Percentiles rank a stretch among this genome's conserved stretches.
phyloP scores from a whole-genome alignment of 1,284 basidiomycete species.

The Coniophora puteana region DNA sequence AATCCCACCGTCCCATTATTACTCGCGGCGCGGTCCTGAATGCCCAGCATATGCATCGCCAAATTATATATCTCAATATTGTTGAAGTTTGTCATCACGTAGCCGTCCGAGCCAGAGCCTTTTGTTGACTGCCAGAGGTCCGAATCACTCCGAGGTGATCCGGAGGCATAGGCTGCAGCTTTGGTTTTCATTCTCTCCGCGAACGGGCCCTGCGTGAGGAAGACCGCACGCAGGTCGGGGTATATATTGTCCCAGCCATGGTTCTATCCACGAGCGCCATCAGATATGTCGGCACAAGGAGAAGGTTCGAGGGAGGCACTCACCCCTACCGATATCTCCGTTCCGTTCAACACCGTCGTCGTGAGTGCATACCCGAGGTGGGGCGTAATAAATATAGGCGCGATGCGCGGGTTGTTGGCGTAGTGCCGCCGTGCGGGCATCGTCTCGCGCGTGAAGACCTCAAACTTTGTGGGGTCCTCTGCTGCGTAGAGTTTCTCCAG shows the following conservation, averaged over 20 bases:
- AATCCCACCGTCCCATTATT: conserved; percentile 79
- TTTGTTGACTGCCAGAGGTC: conserved; percentile 70
- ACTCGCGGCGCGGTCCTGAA: conserved; percentile 52
- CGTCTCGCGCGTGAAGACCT: conserved; percentile 76
- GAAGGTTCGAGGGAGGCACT: conserved; percentile 24
- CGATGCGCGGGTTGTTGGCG: conserved; percentile 66
- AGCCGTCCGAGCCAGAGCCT: conserved; percentile 57
- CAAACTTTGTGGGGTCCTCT: conserved; percentile 71
- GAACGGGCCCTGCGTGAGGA: conserved; percentile 88
- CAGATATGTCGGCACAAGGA: too few species aligned
- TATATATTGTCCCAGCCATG: conserved; percentile 83
- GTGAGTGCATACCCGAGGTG: conserved; percentile 73
- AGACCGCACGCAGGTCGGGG: conserved; percentile 81
- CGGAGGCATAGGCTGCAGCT: conserved; percentile 26
- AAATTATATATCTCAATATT: conserved; percentile 87
- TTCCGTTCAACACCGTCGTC: conserved; percentile 55
- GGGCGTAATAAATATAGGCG: conserved; percentile 83
- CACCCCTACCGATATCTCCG: conserved; percentile 73
- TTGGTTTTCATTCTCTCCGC: conserved; percentile 61
- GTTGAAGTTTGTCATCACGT: conserved; percentile 75
- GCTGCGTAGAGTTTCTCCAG: conserved; percentile 57
- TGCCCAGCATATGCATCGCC: conserved; percentile 69
- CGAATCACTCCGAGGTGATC: conserved; percentile 42
- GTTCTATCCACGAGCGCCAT: conserved; percentile 58
- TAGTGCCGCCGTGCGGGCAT: conserved; percentile 86